A percentile compares a stretch with the other conserved stretches of the same genome.
Evolutionary conservation across 2,329 filamentous ascomycete species (phyloP).

Genomic region (Cyphellophora europaea): DNA sequence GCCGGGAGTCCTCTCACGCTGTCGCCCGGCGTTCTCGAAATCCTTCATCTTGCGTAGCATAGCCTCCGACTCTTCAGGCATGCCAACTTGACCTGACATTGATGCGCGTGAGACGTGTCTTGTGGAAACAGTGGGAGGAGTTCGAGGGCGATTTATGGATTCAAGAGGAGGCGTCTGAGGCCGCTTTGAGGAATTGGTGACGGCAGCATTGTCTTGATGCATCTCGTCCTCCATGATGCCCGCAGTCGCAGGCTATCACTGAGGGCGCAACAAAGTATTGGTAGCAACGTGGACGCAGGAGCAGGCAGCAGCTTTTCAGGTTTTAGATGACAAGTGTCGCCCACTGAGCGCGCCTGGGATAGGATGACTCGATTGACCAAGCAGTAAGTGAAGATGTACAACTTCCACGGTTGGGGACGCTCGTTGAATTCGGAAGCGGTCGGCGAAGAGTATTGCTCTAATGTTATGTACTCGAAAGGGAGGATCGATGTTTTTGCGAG

Average conservation of each 20-base stretch:
- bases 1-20: constrained; percentile 52
- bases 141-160: constrained; percentile 51
- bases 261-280: too few relatives aligned
- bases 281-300: too few relatives aligned
- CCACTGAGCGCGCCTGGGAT: too few relatives aligned
- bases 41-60: constrained; percentile 48
- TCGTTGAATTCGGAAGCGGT: too few relatives aligned
- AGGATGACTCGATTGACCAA: too few relatives aligned
- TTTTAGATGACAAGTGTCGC: too few relatives aligned
- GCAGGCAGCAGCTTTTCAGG: too few relatives aligned
- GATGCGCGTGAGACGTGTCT: constrained; percentile 13
- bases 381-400: too few relatives aligned
- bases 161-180: constrained; percentile 36
- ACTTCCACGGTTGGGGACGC: too few relatives aligned
- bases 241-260: not conserved
- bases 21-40: constrained; percentile 50
- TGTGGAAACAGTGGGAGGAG: constrained; percentile 47
- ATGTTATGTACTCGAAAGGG: too few relatives aligned
- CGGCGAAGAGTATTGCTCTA: too few relatives aligned
- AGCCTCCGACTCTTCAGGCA: not conserved
- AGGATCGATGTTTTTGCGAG: too few relatives aligned
- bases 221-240: constrained; percentile 12
- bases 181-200: constrained; percentile 10
- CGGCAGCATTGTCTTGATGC: constrained; percentile 3
- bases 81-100: not conserved